Base-by-base conservation (phyloP, 129 eudicot genomes). In the Centrapalus pauciflorus region DNA sequence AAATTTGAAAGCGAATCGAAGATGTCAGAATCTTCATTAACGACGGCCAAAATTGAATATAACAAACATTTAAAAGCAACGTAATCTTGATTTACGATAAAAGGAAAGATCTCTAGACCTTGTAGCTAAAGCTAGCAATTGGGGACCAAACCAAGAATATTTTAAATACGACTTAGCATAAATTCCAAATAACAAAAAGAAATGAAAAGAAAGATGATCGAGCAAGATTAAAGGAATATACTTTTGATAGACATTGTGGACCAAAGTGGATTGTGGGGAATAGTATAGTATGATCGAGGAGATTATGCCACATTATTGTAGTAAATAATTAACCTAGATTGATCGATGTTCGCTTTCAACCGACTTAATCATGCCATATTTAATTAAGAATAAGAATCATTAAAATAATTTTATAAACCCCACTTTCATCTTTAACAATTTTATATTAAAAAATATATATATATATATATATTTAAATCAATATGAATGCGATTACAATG, bases 261-360 rank as follows among this genome's bases (percentile, higher is more conserved):
- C 58, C 48, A 70, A 56, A 70, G 67, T 40, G 75, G 66, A 45
- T 70, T 56, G 75, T 70, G 66, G 75, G 75, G 14, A 28, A 56
- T 40, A 57, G 2, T 57, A 24, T 29, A n/a, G n/a, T n/a, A n/a
- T n/a, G n/a, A n/a, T n/a, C n/a, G 58, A 70, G 54, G 75, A 70
- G 58, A 70, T 70, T 56, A 41, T 56, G 72, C 61, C 61, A 67
- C 72, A 51, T 20, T 67, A 67, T 67, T 67, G 49, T n/a, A n/a
- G n/a, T n/a, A 67, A 67, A 33, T 67, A 51, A 67, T 66, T 45
- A 66, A 32, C 59, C 58, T 70, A 70, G 75, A 70, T 70, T 70
- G 75, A 70, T 70, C 58, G 75, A 70, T 70, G 75, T 58, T 70
- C 20, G 58, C 25, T 58, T 70, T 45, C 67, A 70, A 70, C 75